Percentiles rank a stretch among this genome's conserved stretches.
Conservation (phyloP, 2,329 filamentous ascomycete genomes). For the Nemania abortiva region DNA sequence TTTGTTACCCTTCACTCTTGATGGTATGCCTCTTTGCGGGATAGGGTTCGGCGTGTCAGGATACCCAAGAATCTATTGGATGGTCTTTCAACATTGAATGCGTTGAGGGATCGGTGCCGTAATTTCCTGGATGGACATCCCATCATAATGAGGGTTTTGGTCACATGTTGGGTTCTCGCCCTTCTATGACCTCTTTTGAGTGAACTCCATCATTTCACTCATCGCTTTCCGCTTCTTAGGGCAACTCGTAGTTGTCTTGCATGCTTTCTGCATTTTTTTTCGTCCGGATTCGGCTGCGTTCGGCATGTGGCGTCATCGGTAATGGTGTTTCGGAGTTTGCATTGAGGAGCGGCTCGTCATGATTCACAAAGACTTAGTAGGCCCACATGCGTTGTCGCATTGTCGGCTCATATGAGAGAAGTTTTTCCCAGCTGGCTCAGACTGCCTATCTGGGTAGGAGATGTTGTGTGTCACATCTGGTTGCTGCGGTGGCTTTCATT, state of each 20-base stretch:
- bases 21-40: constrained; percentile 46
- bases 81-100: constrained; percentile 48
- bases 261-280: constrained; percentile 33
- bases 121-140: constrained; percentile 37
- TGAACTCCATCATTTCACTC: constrained; percentile 10
- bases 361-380: constrained; percentile 29
- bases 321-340: constrained; percentile 38
- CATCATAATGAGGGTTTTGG: constrained; percentile 27
- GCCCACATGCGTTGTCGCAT: constrained; percentile 15
- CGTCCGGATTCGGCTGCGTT: constrained; percentile 32
- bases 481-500: constrained; percentile 35
- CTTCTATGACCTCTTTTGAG: not conserved
- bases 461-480: constrained; percentile 13
- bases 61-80: constrained; percentile 50
- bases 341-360: constrained; percentile 36
- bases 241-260: constrained; percentile 31
- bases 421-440: constrained; percentile 18
- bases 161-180: constrained; percentile 28
- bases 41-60: constrained; percentile 44
- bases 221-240: constrained; percentile 31
- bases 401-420: constrained; percentile 22
- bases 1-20: constrained; percentile 32
- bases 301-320: constrained; percentile 38
- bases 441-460: constrained; percentile 17
- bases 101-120: constrained; percentile 42